A percentile compares a stretch with the other conserved stretches of the same genome.
Conservation (phyloP, 1,284 basidiomycete species). For the Tremellales sp. region DNA sequence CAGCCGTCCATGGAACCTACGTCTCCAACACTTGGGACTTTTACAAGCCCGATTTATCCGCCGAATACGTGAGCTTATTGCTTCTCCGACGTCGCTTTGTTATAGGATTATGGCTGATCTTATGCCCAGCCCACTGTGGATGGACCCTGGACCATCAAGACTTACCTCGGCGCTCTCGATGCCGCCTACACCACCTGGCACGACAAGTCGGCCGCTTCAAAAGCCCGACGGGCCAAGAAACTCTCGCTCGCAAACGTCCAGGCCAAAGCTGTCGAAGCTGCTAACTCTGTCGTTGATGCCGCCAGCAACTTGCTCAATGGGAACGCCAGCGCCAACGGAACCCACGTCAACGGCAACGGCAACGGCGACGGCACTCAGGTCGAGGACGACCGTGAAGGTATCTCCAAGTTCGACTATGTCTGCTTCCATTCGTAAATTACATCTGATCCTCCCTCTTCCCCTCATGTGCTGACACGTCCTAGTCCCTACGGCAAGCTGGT, state of each 20-base stretch:
- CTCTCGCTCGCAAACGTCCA: conserved; percentile 31
- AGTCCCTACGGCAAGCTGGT: conserved; percentile 95
- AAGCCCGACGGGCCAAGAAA: conserved; percentile 44
- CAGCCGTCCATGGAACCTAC: conserved; percentile 93
- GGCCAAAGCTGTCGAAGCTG: conserved; percentile 23
- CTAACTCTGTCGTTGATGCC: conserved; percentile 20
- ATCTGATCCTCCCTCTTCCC: no score
- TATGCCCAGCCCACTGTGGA: conserved; percentile 90
- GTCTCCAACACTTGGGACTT: conserved; percentile 99
- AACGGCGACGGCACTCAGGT: conserved; percentile 25
- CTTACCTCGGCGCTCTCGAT: conserved; percentile 93
- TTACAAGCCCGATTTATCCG: conserved; percentile 83
- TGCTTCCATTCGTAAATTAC: conserved; percentile 71
- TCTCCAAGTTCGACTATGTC: conserved; percentile 80
- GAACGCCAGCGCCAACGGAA: conserved; percentile 15
- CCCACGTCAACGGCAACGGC: conserved; percentile 32
- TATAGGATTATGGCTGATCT: conserved; percentile 2
- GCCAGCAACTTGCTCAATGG: conserved; percentile 34
- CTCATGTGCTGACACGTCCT: conserved; percentile 4
- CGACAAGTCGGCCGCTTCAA: conserved; percentile 68
- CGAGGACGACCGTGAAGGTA: conserved; percentile 56
- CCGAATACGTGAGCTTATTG: conserved; percentile 47
- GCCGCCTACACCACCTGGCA: conserved; percentile 82
- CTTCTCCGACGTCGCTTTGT: not conserved
- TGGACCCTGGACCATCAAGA: conserved; percentile 91